Percentiles rank a stretch among this genome's conserved stretches.
These are phyloP conservation scores for Neoboletus subvelutipes DNA, from an alignment of 768 basidiomycete genomes.

Conservation along the genomic window DNA sequence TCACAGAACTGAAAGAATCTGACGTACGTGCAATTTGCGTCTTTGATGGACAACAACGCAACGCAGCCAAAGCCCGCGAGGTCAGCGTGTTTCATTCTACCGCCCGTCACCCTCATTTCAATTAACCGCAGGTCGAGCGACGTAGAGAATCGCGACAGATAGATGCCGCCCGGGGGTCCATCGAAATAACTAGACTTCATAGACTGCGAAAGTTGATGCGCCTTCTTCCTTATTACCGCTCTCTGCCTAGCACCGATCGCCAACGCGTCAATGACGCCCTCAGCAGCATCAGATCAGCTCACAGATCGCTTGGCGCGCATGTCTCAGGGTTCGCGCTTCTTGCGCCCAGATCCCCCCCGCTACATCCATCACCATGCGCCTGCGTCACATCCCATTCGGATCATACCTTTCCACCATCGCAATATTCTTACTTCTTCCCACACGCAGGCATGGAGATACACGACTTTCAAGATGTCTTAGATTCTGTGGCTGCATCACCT, in stretches of 20 bases:
- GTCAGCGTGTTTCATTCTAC: slow-evolving; percentile 37
- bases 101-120: slow-evolving; percentile 1
- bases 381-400: slow-evolving; percentile 10
- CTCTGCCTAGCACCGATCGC: slow-evolving; percentile 31
- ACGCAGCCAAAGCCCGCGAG: slow-evolving; percentile 67
- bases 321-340: slow-evolving; percentile 18
- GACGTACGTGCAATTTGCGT: slow-evolving; percentile 68
- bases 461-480: slow-evolving; percentile 18
- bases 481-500: slow-evolving; percentile 2
- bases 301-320: slow-evolving; percentile 13
- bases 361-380: slow-evolving; percentile 1
- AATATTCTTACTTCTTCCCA: slow-evolving; percentile 12
- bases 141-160: slow-evolving; percentile 50
- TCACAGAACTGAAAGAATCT: slow-evolving; percentile 57
- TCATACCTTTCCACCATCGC: neutral
- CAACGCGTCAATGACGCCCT: slow-evolving; percentile 31
- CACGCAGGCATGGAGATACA: slow-evolving; percentile 5
- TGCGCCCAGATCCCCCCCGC: slow-evolving; percentile 5
- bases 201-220: slow-evolving; percentile 48
- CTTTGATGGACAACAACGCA: slow-evolving; percentile 74
- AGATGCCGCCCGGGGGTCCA: slow-evolving; percentile 48
- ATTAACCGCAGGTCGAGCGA: slow-evolving; percentile 47
- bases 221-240: slow-evolving; percentile 39
- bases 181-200: slow-evolving; percentile 58
- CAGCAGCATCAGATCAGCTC: slow-evolving; percentile 6